Conservation (phyloP, 768 basidiomycete species). For the Rossbeevera mucosa region DNA sequence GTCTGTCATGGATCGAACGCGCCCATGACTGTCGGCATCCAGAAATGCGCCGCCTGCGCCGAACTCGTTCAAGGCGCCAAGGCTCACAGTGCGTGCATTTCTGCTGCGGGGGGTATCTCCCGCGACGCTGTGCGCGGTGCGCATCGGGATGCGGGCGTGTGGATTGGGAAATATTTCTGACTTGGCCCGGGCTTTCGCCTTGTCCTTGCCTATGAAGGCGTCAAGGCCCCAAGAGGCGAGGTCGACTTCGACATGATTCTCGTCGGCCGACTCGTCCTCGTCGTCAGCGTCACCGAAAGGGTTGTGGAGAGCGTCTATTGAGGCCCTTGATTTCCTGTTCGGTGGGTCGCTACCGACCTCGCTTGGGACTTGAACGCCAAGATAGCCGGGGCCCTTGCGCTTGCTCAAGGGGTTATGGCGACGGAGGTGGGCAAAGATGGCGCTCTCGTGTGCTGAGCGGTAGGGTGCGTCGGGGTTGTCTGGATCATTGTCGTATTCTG, state of each 20-base stretch:
- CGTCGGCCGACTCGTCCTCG: conserved; percentile 47
- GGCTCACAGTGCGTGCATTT: conserved; percentile 59
- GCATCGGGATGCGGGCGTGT: conserved; percentile 34
- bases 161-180: conserved; percentile 42
- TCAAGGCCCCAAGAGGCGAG: conserved; percentile 83
- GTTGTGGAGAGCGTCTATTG: conserved; percentile 63
- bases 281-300: conserved; percentile 67
- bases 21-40: conserved; percentile 38
- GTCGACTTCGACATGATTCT: conserved; percentile 64
- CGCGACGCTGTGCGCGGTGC: conserved; percentile 41
- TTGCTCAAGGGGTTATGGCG: conserved; percentile 48
- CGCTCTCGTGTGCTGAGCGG: conserved; percentile 75
- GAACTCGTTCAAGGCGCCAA: conserved; percentile 56
- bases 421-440: conserved; percentile 78
- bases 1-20: conserved; percentile 60
- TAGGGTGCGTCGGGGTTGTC: conserved; percentile 57
- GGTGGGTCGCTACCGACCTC: conserved; percentile 52
- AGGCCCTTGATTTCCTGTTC: conserved; percentile 48
- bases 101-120: conserved; percentile 38
- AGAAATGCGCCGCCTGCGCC: conserved; percentile 45
- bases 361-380: conserved; percentile 63
- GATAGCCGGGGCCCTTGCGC: conserved; percentile 58
- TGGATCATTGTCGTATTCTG: conserved; percentile 89
- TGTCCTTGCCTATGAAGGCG: conserved; percentile 68
- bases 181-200: conserved; percentile 39